These are phyloP conservation scores for Penicillium paneum DNA, from an alignment of 2,329 filamentous ascomycete species.

Conservation along the genomic window DNA sequence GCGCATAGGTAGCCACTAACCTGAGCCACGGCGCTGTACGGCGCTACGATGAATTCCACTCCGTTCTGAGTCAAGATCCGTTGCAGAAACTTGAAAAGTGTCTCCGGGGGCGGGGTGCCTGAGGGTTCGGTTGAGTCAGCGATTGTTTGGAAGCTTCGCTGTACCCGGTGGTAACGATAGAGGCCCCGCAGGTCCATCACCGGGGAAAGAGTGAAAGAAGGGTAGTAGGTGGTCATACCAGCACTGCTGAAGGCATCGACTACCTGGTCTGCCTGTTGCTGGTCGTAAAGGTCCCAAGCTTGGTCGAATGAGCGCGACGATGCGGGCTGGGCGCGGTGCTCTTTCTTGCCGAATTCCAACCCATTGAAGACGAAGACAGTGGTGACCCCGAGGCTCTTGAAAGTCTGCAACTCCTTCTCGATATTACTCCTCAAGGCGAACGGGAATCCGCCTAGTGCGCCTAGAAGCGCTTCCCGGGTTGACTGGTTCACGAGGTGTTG, in stretches of 20 bases:
- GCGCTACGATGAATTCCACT: constrained; percentile 76
- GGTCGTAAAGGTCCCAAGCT: constrained; percentile 85
- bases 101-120: constrained; percentile 70
- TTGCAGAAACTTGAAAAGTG: constrained; percentile 75
- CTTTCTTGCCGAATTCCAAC: constrained; percentile 72
- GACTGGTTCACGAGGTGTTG: constrained; percentile 68
- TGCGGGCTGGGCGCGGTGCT: constrained; percentile 62
- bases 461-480: constrained; percentile 80
- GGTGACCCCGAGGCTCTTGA: constrained; percentile 67
- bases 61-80: constrained; percentile 65
- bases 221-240: constrained; percentile 50
- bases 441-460: constrained; percentile 84
- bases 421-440: constrained; percentile 73
- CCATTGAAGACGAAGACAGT: constrained; percentile 92
- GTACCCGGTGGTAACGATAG: neutral
- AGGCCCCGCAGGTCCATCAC: constrained; percentile 1
- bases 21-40: constrained; percentile 84
- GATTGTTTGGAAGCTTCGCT: constrained; percentile 4
- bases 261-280: constrained; percentile 72
- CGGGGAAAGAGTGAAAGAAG: neutral
- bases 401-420: constrained; percentile 69
- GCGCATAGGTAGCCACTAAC: constrained; percentile 47
- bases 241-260: constrained; percentile 83
- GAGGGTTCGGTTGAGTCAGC: constrained; percentile 26
- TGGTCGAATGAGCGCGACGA: constrained; percentile 67